Evolutionary conservation across 139 green algal species (phyloP), one percentile per base, ranked within the genome.

Genomic region (Haematococcus sp.): DNA sequence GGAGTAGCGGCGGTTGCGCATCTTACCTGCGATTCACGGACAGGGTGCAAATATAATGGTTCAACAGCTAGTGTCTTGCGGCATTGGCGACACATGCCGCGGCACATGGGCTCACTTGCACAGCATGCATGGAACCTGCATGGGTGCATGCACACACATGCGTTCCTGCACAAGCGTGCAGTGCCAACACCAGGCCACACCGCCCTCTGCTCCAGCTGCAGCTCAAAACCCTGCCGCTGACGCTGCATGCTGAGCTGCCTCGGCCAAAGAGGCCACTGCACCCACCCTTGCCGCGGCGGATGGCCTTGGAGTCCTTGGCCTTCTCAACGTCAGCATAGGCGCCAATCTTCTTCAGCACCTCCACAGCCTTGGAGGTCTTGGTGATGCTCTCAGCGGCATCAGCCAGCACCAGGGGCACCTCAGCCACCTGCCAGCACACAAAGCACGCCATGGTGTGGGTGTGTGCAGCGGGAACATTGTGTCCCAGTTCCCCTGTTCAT

Each of bases 1-100:
- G 22, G 94, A 81, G 84, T 98, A 99, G 70, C 96, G 93, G 59
- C 84, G 74, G 91, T 99, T 99, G 28, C 95, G 81, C 93, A 98
- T 97, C 93, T 99, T 99, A 75, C 84, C 84, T 86, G 80, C 33
- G 40, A 22, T 44, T 49, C 40, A 11, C 11, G 40, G 40, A n/a
- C n/a, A n/a, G n/a, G n/a, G n/a, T n/a, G n/a, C n/a, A n/a, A n/a
- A n/a, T n/a, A n/a, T n/a, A n/a, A n/a, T n/a, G n/a, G n/a, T n/a
- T n/a, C n/a, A n/a, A n/a, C n/a, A n/a, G n/a, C n/a, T n/a, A n/a
- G n/a, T n/a, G n/a, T n/a, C n/a, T n/a, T n/a, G n/a, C n/a, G n/a
- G n/a, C n/a, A n/a, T n/a, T n/a, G n/a, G n/a, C n/a, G n/a, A n/a
- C 46, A 55, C 13, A 55, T 13, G 15, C 13, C 13, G 46, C 46